Conservation (phyloP, 139 green algal species). For the Cymbomonas tetramitiformis region DNA sequence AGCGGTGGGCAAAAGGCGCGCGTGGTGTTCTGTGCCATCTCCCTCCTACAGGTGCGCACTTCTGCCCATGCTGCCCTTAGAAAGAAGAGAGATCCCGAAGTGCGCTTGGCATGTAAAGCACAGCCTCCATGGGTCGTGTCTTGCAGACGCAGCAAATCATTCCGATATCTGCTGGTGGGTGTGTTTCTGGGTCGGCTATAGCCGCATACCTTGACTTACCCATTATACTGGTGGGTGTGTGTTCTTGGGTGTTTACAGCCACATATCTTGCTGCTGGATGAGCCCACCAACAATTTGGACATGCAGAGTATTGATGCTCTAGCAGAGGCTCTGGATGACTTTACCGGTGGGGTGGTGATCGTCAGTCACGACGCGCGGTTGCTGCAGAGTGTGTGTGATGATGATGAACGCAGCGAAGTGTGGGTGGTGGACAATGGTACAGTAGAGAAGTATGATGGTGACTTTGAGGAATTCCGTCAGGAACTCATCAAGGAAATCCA, state of each 20-base stretch:
- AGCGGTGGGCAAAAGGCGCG: constrained; percentile 83
- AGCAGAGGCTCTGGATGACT: constrained; percentile 77
- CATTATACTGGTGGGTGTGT: no score
- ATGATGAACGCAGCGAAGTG: constrained; percentile 78
- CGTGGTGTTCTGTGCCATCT: constrained; percentile 91
- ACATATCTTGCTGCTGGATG: constrained; percentile 34
- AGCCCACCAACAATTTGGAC: constrained; percentile 96
- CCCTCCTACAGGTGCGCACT: constrained; percentile 74
- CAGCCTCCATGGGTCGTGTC: neutral
- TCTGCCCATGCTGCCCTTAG: constrained; percentile 42
- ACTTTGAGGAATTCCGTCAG: constrained; percentile 82
- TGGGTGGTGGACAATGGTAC: constrained; percentile 93
- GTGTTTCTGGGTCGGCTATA: neutral
- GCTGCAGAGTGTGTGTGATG: constrained; percentile 73
- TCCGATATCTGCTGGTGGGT: neutral
- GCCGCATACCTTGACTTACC: neutral
- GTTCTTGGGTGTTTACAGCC: no score
- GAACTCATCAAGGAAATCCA: constrained; percentile 86
- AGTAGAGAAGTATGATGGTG: constrained; percentile 66
- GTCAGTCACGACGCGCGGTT: constrained; percentile 81
- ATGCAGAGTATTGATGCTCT: constrained; percentile 96
- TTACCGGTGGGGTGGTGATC: constrained; percentile 86
- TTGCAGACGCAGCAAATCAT: neutral
- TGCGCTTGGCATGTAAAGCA: neutral
- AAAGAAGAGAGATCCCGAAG: neutral